Conservation (phyloP, 768 basidiomycete genomes). For the Auricularia heimuer region DNA sequence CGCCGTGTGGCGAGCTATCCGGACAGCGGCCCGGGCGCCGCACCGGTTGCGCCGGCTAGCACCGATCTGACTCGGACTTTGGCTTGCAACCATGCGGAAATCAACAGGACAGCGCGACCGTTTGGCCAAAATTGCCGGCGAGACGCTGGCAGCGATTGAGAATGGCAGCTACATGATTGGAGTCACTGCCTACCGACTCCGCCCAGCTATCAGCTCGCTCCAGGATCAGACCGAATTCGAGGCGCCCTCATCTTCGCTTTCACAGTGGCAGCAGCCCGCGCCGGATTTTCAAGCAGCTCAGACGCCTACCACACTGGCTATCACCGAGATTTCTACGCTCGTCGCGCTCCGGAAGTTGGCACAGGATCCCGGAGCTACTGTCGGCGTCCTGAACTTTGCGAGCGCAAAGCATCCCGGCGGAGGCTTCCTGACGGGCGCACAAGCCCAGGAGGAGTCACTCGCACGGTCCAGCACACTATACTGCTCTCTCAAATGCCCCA, state of each 20-base stretch:
- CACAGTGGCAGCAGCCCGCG: not conserved
- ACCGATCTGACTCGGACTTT: not conserved
- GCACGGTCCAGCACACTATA: slow-evolving; percentile 69
- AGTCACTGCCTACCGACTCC: not conserved
- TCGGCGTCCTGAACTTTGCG: slow-evolving; percentile 69
- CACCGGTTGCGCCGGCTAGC: not conserved
- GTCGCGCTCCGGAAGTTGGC: not conserved
- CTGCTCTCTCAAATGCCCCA: slow-evolving; percentile 44
- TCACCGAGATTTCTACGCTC: not conserved
- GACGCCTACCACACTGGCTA: not conserved
- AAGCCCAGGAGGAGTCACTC: slow-evolving; percentile 75
- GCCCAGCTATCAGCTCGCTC: not conserved
- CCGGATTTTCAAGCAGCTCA: not conserved
- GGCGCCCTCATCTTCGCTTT: not conserved
- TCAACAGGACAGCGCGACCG: not conserved
- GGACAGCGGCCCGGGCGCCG: not conserved
- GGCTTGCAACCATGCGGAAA: not conserved
- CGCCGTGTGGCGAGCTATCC: not conserved
- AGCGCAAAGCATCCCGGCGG: slow-evolving; percentile 69
- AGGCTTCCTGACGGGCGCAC: slow-evolving; percentile 61
- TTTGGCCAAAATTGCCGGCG: not conserved
- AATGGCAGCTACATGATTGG: not conserved
- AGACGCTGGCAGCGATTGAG: not conserved
- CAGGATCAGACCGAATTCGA: not conserved
- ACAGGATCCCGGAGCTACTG: not conserved